These are phyloP conservation scores for Halophytophthora polymorphica DNA, from an alignment of 352 stramenopile genomes.

Conservation along the genomic window DNA sequence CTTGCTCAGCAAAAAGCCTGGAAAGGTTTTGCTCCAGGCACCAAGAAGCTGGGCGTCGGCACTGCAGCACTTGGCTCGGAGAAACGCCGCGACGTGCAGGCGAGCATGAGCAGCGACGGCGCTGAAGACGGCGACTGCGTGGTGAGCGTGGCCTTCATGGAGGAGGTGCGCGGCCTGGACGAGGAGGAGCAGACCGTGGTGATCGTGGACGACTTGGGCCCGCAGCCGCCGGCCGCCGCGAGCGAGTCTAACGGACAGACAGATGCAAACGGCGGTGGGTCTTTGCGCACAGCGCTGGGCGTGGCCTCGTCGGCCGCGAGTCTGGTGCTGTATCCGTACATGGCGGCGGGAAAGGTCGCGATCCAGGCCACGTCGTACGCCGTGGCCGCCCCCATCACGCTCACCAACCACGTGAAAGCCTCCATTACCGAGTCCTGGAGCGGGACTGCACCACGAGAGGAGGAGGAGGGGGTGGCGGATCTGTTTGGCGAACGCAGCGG, in stretches of 20 bases:
- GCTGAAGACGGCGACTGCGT: background rate
- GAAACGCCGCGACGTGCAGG: background rate
- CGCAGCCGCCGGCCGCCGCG: background rate
- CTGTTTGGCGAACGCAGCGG: conserved; percentile 45
- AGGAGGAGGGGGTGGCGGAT: conserved; percentile 21
- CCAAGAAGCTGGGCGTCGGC: background rate
- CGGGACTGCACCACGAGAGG: background rate
- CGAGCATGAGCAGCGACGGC: conserved; percentile 8
- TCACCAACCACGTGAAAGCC: conserved; percentile 48
- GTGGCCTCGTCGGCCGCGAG: conserved; percentile 56
- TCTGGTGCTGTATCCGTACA: conserved; percentile 60
- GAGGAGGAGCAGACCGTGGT: conserved; percentile 20
- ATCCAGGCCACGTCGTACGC: conserved; percentile 57
- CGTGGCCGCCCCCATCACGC: conserved; percentile 51
- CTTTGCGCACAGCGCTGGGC: conserved; percentile 51
- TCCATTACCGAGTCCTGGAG: conserved; percentile 31
- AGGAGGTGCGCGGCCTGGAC: conserved; percentile 14
- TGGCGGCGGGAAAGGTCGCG: conserved; percentile 51
- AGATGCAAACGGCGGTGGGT: background rate
- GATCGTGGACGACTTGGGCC: conserved; percentile 16
- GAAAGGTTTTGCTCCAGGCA: too few species aligned
- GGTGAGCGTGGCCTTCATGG: conserved; percentile 25
- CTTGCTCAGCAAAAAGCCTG: background rate
- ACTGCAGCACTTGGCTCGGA: background rate
- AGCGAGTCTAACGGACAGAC: background rate